These are phyloP conservation scores for Cucumis hystrix DNA, from an alignment of 306 rosid species.

Conservation along the genomic window DNA sequence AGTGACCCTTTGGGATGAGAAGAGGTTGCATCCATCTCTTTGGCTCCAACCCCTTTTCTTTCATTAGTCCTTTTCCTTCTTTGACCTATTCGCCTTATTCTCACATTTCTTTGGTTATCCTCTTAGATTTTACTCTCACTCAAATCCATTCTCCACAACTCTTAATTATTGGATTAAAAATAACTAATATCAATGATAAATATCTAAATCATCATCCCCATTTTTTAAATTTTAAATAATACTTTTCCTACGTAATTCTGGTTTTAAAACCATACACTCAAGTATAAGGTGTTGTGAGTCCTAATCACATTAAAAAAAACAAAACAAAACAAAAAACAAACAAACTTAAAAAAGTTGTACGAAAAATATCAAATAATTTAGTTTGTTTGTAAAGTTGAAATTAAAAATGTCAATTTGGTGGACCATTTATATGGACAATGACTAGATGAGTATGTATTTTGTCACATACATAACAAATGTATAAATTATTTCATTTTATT, in stretches of 20 bases:
- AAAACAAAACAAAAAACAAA: neutral
- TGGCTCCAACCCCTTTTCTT: too few species aligned
- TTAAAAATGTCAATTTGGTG: neutral
- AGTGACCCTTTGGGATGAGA: too few species aligned
- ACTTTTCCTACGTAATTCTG: neutral
- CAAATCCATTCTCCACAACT: too few species aligned
- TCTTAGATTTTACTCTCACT: too few species aligned
- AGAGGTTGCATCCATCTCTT: too few species aligned
- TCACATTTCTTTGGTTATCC: too few species aligned
- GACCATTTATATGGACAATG: neutral
- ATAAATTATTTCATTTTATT: neutral
- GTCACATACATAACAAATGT: neutral
- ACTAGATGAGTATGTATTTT: neutral
- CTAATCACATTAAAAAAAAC: neutral
- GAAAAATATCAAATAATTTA: neutral
- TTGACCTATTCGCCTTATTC: too few species aligned
- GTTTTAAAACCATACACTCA: neutral
- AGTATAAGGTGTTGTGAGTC: neutral
- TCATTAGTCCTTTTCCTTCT: too few species aligned
- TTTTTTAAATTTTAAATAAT: neutral
- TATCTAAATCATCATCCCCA: neutral
- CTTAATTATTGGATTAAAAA: too few species aligned
- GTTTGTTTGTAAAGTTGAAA: neutral
- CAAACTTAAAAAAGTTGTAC: neutral
- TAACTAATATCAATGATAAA: too few species aligned